phyloP scores from a whole-genome alignment of 352 stramenopile species.

The Globisporangium canariense region DNA sequence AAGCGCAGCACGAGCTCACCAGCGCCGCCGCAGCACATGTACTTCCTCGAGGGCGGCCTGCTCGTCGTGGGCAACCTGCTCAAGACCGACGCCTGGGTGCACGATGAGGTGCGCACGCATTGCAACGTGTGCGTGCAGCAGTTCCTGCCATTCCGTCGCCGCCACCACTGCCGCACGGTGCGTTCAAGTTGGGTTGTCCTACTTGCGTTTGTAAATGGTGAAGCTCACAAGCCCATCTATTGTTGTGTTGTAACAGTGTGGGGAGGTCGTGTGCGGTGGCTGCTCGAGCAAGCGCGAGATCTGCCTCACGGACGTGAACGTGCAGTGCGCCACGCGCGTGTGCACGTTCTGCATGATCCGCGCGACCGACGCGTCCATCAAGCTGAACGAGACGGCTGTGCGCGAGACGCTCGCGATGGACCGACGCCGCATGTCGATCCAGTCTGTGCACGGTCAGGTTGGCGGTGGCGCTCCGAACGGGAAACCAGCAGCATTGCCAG shows the following conservation, averaged over 20 bases:
- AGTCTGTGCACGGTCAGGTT: neutral
- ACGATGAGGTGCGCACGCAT: slow-evolving; percentile 66
- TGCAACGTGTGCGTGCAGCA: slow-evolving; percentile 83
- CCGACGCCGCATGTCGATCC: slow-evolving; percentile 25
- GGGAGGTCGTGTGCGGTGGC: slow-evolving; percentile 67
- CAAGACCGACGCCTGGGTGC: slow-evolving; percentile 62
- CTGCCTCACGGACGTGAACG: slow-evolving; percentile 74
- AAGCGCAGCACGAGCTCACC: slow-evolving; percentile 15
- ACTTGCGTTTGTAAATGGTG: neutral
- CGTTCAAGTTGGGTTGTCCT: neutral
- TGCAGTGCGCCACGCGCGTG: slow-evolving; percentile 70
- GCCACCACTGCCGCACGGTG: slow-evolving; percentile 75
- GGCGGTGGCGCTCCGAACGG: neutral
- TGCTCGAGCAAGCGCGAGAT: slow-evolving; percentile 75
- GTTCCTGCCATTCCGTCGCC: slow-evolving; percentile 72
- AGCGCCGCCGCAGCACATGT: slow-evolving; percentile 53
- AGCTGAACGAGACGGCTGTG: slow-evolving; percentile 40
- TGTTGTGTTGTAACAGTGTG: slow-evolving; percentile 29
- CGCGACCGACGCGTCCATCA: slow-evolving; percentile 66
- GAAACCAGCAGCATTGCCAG: no score
- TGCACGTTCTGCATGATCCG: slow-evolving; percentile 83
- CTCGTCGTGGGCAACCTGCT: slow-evolving; percentile 70
- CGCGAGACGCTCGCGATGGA: slow-evolving; percentile 34
- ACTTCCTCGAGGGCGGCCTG: slow-evolving; percentile 69
- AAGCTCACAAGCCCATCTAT: neutral